Evolutionary conservation across 2,329 filamentous ascomycete species (phyloP), one percentile per base, ranked within the genome.

Genomic region (Xylaria sp.): DNA sequence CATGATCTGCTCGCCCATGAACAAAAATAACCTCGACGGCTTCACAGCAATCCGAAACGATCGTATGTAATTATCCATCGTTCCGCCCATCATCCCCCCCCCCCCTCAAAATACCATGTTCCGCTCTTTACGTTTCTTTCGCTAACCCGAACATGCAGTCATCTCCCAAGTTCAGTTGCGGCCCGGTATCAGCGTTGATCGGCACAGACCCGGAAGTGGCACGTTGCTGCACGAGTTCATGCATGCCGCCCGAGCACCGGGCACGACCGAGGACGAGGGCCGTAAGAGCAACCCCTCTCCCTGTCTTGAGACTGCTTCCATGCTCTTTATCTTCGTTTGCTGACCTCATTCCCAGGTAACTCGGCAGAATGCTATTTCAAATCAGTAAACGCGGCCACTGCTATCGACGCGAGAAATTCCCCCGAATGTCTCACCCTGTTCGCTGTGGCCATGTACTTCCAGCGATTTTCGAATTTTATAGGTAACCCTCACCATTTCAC

Each of bases 161-260:
- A 50, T 60, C 42, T 11, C 42, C 42, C n/a, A 60, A 4, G 42
- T 60, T 7, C 21, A 3, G 14, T 19, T 50, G 3, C 19, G 4
- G 24, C 4, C 14, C 6, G 30, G 17, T 9, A 21, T 19, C 11
- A 21, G 19, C 42, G 42, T 60, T 14, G 39, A 60, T 34, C 11
- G 21, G 24, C 32, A 50, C 57, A 32, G 57, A 34, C n/a, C 57
- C 27, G 58, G 58, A 34, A 61, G 58, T 27, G 58, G 17, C 42
- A 61, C 58, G 27, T 2, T 61, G 42, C 58, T 61, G 27, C 58
- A 61, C 42, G 58, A 61, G 58, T 48, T 61, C 48, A 61, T 61
- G 24, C 58, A 61, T 24, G 58, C 58, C 7, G 12, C 27, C 14
- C 27, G 21, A 36, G 14, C 27, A 5, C 21, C 11, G n/a, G 58